phyloP scores from a whole-genome alignment of 345 rosid genomes.

The Nasturtium officinale region DNA sequence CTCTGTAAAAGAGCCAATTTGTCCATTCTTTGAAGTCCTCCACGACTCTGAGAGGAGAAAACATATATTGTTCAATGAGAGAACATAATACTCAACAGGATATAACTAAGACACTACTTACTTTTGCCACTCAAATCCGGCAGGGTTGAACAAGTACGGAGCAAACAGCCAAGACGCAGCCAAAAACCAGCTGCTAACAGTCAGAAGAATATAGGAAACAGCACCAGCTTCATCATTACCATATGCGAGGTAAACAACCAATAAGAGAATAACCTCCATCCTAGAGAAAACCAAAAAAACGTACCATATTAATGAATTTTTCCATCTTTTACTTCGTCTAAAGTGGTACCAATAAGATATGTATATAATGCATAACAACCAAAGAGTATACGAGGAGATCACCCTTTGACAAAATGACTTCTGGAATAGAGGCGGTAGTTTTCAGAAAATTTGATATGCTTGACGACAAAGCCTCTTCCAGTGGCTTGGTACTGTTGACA shows the following conservation, averaged over 20 bases:
- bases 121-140: constrained; percentile 99
- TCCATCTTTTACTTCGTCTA: constrained; percentile 19
- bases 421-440: constrained; percentile 95
- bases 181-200: constrained; percentile 97
- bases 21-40: constrained; percentile 99
- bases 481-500: constrained; percentile 87
- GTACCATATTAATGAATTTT: constrained; percentile 31
- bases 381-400: constrained; percentile 38
- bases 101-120: constrained; percentile 43
- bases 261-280: constrained; percentile 78
- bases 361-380: constrained; percentile 16
- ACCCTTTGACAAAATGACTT: constrained; percentile 97
- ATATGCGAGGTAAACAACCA: constrained; percentile 82
- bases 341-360: not conserved
- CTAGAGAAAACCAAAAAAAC: constrained; percentile 49
- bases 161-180: constrained; percentile 95
- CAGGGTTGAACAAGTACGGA: constrained; percentile 94
- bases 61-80: constrained; percentile 14
- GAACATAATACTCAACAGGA: constrained; percentile 8
- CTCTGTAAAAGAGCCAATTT: constrained; percentile 97
- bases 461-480: constrained; percentile 96
- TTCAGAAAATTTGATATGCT: constrained; percentile 86
- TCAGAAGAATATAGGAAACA: constrained; percentile 74
- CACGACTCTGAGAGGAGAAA: constrained; percentile 62
- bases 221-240: constrained; percentile 82